These are phyloP conservation scores for Microsporum ferrugineum DNA, from an alignment of 2,329 filamentous ascomycete genomes.

Conservation along the genomic window DNA sequence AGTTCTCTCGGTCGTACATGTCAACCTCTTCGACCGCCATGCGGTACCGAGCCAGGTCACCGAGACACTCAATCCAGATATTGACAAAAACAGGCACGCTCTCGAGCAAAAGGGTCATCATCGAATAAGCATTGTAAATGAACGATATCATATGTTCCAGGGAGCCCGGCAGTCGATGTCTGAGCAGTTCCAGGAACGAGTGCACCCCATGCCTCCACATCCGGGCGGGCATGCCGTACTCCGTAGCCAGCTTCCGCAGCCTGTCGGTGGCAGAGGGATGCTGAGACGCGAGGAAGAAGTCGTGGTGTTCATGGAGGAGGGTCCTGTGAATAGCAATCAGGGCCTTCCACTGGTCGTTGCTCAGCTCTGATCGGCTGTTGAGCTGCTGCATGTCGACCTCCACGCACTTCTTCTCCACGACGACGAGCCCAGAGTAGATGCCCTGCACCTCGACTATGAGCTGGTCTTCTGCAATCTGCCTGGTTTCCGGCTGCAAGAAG, in stretches of 20 bases:
- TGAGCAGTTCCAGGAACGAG: slow-evolving; percentile 64
- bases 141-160: slow-evolving; percentile 85
- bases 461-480: slow-evolving; percentile 64
- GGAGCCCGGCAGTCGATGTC: slow-evolving; percentile 61
- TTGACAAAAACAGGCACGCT: slow-evolving; percentile 72
- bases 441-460: slow-evolving; percentile 58
- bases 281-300: slow-evolving; percentile 77
- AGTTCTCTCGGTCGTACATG: slow-evolving; percentile 61
- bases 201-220: slow-evolving; percentile 96
- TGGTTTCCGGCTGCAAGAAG: slow-evolving; percentile 46
- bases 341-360: slow-evolving; percentile 69
- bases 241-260: slow-evolving; percentile 50
- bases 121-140: slow-evolving; percentile 78
- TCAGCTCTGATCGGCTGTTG: slow-evolving; percentile 41
- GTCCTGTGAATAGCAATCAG: slow-evolving; percentile 73
- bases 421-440: slow-evolving; percentile 63
- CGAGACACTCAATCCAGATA: slow-evolving; percentile 88
- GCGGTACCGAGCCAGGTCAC: slow-evolving; percentile 70
- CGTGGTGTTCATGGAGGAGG: slow-evolving; percentile 68
- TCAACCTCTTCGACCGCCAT: slow-evolving; percentile 89
- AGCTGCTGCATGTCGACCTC: slow-evolving; percentile 60
- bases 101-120: slow-evolving; percentile 78
- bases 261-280: slow-evolving; percentile 65
- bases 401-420: slow-evolving; percentile 81
- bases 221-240: slow-evolving; percentile 79